Conservation (phyloP, 257 asterid species). For the Solanum dulcamara region DNA sequence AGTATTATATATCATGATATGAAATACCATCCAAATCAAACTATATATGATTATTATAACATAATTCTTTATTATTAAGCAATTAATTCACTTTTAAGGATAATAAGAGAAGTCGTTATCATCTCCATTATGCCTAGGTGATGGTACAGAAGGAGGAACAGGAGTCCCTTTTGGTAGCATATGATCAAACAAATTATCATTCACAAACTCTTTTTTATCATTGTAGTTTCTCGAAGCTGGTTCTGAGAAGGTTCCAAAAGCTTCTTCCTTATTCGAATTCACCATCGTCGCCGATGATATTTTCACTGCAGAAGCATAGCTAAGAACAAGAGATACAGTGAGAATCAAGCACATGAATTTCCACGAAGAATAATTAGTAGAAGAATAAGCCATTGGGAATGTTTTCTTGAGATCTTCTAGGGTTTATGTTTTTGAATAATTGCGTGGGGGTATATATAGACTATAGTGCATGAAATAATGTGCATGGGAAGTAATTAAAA, state of each 20-base stretch:
- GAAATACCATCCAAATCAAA: not conserved
- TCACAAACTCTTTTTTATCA: not conserved
- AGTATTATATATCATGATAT: not conserved
- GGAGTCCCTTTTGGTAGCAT: conserved; percentile 34
- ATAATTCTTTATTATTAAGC: not conserved
- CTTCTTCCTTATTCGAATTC: not conserved
- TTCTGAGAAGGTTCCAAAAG: not conserved
- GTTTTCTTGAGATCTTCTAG: not conserved
- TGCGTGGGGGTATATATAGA: not conserved
- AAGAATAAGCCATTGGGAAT: not conserved
- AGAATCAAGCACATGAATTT: not conserved
- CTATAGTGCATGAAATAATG: not conserved
- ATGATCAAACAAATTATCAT: not conserved
- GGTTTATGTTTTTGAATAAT: not conserved
- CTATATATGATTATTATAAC: not conserved
- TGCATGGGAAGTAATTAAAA: not conserved
- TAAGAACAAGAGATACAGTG: not conserved
- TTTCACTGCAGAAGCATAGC: not conserved
- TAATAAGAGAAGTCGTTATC: not conserved
- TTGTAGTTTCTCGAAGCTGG: not conserved
- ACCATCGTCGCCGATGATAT: not conserved
- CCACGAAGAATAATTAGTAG: not conserved
- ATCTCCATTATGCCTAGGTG: conserved; percentile 25
- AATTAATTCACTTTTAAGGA: not conserved
- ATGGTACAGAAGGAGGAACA: conserved; percentile 47